These are phyloP conservation scores for Leishmania guyanensis DNA, from an alignment of 208 protist species.

Conservation along the genomic window DNA sequence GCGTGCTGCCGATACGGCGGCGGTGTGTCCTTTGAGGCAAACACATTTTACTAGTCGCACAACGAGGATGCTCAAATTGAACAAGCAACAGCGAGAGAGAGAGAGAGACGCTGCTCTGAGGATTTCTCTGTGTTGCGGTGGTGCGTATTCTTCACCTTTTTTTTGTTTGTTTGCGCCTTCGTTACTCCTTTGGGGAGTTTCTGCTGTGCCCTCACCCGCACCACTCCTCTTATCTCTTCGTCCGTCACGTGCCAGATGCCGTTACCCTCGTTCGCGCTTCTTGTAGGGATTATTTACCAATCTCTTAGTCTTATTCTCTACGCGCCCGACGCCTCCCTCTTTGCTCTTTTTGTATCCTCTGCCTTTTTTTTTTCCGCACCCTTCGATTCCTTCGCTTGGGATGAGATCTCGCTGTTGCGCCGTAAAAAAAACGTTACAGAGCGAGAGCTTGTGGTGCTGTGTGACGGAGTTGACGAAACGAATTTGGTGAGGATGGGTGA, in stretches of 20 bases:
- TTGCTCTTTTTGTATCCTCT: no score
- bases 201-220: neutral
- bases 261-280: neutral
- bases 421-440: neutral
- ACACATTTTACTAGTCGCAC: neutral
- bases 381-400: neutral
- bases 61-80: neutral
- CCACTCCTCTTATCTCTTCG: neutral
- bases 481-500: neutral
- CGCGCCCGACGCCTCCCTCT: neutral
- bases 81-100: neutral
- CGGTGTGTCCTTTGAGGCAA: neutral
- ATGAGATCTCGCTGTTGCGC: neutral
- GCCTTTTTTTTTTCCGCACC: neutral
- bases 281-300: neutral
- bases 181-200: neutral
- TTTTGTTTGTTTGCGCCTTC: neutral
- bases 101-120: neutral
- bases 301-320: neutral
- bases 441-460: neutral
- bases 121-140: neutral
- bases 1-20: neutral
- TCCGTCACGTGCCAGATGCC: neutral
- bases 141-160: neutral
- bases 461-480: neutral